Base-by-base conservation (phyloP, 805 yeast genomes). In the Candida chilensis region DNA sequence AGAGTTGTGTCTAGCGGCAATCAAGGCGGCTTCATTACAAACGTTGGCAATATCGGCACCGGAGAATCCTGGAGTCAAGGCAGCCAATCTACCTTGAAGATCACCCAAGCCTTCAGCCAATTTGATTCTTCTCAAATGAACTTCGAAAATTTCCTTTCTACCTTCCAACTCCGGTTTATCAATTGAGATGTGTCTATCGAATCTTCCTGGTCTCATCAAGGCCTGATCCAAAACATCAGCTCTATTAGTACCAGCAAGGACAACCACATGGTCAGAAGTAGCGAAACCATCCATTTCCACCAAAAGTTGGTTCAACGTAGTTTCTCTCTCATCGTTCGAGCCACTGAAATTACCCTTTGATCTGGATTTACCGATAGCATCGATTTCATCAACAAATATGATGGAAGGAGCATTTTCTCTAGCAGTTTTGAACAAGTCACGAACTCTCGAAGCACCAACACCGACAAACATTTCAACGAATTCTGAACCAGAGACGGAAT, bases 401-500 rank as follows among this genome's bases (percentile, higher is more conserved):
- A 87, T 87, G 3, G 94, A 70, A 5, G 96, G 96, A 0, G 95
- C 92, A 64, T 75, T 80, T 38, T 81, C 82, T 47, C 95, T 71
- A 12, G 96, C 96, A 27, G 84, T 82, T 49, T 81, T 79, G 61
- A 87, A 87, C 47, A 87, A 66, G 49, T 88, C 96, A 53, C 96
- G 82, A 25, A 87, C 96, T 54, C 96, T 71, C 3, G 90, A 78
- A 4, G 96, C 95, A 60, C 96, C 96, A 16, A 87, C 95, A 59
- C 96, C 96, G 14, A 84, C 94, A 64, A 84, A 87, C 95, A 87
- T 87, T 54, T 87, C 95, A n/a, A 86, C 94, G 42, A 87, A 87
- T 52, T 87, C 96, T 10, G 95, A 85, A 44, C 95, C 96, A 2
- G 94, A 81, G 5, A 87, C 95, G 15, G 92, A 78, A 40, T 76